Evolutionary conservation across 192 early-diverging fungal genomes (phyloP).

Genomic region (Linnemannia exigua): DNA sequence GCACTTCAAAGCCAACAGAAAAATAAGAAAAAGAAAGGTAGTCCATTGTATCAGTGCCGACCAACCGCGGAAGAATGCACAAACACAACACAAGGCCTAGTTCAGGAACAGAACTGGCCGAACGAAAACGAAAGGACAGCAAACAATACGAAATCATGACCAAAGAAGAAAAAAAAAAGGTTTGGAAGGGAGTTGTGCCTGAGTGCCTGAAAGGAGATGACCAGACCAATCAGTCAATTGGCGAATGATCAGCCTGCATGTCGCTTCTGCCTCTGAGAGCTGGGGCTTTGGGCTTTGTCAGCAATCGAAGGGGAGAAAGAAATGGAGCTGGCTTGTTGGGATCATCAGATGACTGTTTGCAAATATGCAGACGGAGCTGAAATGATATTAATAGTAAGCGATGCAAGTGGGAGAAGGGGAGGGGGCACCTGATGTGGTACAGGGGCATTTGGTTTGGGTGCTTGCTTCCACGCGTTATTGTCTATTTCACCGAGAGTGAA

Average conservation of each 20-base stretch:
- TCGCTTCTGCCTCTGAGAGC: background rate
- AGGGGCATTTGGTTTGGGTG: background rate
- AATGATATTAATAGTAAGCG: background rate
- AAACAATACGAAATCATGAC: conserved; percentile 4
- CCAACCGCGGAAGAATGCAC: background rate
- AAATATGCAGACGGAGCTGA: background rate
- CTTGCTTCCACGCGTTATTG: background rate
- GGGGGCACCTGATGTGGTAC: background rate
- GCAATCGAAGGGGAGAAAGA: background rate
- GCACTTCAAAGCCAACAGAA: background rate
- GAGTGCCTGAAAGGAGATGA: background rate
- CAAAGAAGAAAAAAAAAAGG: background rate
- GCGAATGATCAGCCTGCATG: background rate
- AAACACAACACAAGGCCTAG: background rate
- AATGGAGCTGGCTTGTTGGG: background rate
- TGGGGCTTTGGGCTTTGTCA: conserved; percentile 3
- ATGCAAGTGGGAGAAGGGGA: background rate
- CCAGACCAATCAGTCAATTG: conserved; percentile 1
- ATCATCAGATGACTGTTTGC: background rate
- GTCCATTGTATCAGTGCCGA: background rate
- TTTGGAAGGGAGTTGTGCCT: background rate
- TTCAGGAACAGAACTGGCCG: background rate
- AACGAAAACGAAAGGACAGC: background rate
- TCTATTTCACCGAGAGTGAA: background rate
- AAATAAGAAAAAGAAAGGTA: background rate